Base-by-base conservation (phyloP, 2,329 filamentous ascomycete genomes). In the Botrytis porri region DNA sequence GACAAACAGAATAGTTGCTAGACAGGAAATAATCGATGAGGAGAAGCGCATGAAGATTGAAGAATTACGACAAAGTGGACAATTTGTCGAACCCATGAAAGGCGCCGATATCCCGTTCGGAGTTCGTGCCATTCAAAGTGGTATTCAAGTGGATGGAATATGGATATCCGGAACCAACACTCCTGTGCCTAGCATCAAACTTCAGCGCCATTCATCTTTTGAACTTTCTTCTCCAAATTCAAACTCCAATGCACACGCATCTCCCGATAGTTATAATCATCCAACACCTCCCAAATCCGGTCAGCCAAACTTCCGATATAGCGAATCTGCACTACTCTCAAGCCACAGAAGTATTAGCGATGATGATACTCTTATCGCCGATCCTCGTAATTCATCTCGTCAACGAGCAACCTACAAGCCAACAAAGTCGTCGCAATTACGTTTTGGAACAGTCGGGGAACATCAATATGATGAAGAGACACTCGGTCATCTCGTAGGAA, bases 111-210 rank as follows among this genome's bases (percentile, higher is more conserved):
- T 97, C 51, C 94, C 94, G 0, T 98, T 98, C 79, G 95, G 95
- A 32, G 89, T 96, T 70, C 90, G 92, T 77, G 95, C 95, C 10
- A 88, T 98, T 64, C 91, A 97, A 81, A 92, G 88, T 77, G 94
- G 94, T 9, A 85, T 97, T 61, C 88, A 95, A 80, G 88, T 97
- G 12, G 93, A 97, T 76, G 95, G 94, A 6, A 94, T 98, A 69
- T 94, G 92, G 90, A 89, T 92, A 67, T 80, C 79, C 10, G 77
- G 77, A 61, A 73, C 74, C 25, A 78, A 71, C 22, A 77, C 75
- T n/a, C 78, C 78, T 64, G 69, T 77, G 16, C 77, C 76, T 25
- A 78, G 75, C 60, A 73, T 75, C 61, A 65, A 75, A 35, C 54
- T 76, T 14, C 67, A 65, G 25, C 69, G 73, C 12, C 75, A 73